Conservation (phyloP, 768 basidiomycete species). For the Lentinula detonsa region DNA sequence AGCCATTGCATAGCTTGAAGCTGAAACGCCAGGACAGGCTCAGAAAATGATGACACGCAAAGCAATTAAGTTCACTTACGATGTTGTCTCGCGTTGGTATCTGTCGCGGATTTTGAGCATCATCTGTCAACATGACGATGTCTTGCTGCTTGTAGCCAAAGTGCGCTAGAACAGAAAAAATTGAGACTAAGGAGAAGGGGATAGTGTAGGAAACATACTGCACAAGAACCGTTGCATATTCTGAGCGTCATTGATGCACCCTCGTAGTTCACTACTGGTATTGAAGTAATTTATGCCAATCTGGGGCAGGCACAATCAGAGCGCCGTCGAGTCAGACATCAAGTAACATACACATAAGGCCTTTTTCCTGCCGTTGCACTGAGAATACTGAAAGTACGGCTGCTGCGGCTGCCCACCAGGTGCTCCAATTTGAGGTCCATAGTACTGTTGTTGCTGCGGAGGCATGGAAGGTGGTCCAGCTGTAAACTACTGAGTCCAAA, state of each 20-base stretch:
- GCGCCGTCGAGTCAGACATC: neutral
- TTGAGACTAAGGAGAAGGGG: neutral
- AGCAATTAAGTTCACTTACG: constrained; percentile 27
- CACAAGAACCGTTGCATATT: constrained; percentile 78
- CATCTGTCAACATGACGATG: constrained; percentile 84
- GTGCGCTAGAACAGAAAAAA: constrained; percentile 27
- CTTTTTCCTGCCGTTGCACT: constrained; percentile 84
- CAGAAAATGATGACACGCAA: neutral
- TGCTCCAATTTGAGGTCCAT: constrained; percentile 52
- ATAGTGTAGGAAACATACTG: constrained; percentile 33
- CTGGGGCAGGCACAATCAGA: constrained; percentile 26
- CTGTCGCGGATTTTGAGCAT: constrained; percentile 52
- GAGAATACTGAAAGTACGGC: constrained; percentile 80
- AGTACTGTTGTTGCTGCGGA: constrained; percentile 52
- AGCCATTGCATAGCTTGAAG: constrained; percentile 88
- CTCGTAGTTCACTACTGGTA: constrained; percentile 57
- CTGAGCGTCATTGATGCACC: constrained; percentile 89
- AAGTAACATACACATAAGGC: constrained; percentile 67
- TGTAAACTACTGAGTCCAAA: constrained; percentile 8
- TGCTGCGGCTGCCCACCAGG: constrained; percentile 41
- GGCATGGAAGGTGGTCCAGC: constrained; percentile 44
- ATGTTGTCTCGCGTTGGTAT: constrained; percentile 82
- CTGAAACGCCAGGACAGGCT: constrained; percentile 23
- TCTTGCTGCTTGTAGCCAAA: constrained; percentile 71
- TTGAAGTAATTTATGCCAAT: constrained; percentile 88